Conservation (phyloP, 768 basidiomycete species). For the Paxillus ammoniavirescens region DNA sequence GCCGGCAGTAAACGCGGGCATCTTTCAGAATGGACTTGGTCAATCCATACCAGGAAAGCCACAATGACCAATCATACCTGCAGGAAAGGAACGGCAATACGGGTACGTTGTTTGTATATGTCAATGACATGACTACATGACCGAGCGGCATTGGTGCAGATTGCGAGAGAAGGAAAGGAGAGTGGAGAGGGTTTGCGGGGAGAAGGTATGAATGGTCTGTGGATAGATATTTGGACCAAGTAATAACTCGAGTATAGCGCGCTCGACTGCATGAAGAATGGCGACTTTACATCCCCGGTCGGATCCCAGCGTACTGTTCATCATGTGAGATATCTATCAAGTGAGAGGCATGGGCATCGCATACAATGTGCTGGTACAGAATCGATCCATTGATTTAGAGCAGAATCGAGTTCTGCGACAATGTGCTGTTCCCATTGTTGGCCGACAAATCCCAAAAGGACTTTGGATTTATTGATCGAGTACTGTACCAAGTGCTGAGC, state of each 20-base stretch:
- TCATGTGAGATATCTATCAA: constrained; percentile 5
- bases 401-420: constrained; percentile 72
- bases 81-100: constrained; percentile 22
- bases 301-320: constrained; percentile 44
- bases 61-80: constrained; percentile 22
- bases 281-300: constrained; percentile 31
- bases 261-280: constrained; percentile 50
- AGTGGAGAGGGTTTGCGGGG: constrained; percentile 48
- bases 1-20: constrained; percentile 45
- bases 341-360: not conserved
- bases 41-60: not conserved
- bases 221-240: constrained; percentile 64
- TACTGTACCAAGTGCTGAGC: constrained; percentile 44
- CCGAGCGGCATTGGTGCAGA: constrained; percentile 83
- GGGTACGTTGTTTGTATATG: constrained; percentile 41
- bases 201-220: constrained; percentile 76
- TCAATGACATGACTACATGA: constrained; percentile 74
- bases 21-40: constrained; percentile 18
- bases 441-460: constrained; percentile 49
- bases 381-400: constrained; percentile 77
- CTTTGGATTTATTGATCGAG: constrained; percentile 63
- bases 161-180: constrained; percentile 66
- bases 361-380: constrained; percentile 51
- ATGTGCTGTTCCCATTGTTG: constrained; percentile 61
- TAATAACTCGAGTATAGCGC: constrained; percentile 53